A percentile compares a stretch with the other conserved stretches of the same genome.
Evolutionary conservation across 2,329 filamentous ascomycete species (phyloP).

Genomic region (Alternaria conjuncta): DNA sequence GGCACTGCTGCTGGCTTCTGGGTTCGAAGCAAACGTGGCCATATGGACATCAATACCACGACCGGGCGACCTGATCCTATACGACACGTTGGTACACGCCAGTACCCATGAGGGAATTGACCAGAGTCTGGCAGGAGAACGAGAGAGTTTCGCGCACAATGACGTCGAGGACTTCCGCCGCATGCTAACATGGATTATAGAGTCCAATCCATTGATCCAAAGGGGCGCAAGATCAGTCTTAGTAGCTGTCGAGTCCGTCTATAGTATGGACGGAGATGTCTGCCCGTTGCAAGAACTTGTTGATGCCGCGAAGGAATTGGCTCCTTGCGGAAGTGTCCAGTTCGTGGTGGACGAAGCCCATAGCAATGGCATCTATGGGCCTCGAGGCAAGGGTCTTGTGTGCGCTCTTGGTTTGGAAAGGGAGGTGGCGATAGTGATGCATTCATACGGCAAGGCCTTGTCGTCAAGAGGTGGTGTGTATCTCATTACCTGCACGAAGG

Average conservation of each 20-base stretch:
- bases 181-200: background rate
- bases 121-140: background rate
- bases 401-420: background rate
- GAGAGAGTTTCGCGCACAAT: background rate
- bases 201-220: background rate
- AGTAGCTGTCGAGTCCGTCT: background rate
- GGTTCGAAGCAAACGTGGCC: background rate
- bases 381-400: background rate
- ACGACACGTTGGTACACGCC: background rate
- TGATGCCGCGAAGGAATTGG: background rate
- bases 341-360: background rate
- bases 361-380: background rate
- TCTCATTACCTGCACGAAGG: fast-evolving
- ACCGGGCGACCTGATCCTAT: background rate
- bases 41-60: background rate
- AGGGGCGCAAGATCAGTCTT: background rate
- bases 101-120: background rate
- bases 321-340: background rate
- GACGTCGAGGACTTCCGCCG: background rate
- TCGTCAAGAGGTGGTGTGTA: background rate
- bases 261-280: background rate
- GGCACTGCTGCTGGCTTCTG: background rate
- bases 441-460: background rate
- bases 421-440: background rate
- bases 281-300: background rate